Base-by-base conservation (phyloP, 176 grass and related monocot species). In the Alopecurus myosuroides region DNA sequence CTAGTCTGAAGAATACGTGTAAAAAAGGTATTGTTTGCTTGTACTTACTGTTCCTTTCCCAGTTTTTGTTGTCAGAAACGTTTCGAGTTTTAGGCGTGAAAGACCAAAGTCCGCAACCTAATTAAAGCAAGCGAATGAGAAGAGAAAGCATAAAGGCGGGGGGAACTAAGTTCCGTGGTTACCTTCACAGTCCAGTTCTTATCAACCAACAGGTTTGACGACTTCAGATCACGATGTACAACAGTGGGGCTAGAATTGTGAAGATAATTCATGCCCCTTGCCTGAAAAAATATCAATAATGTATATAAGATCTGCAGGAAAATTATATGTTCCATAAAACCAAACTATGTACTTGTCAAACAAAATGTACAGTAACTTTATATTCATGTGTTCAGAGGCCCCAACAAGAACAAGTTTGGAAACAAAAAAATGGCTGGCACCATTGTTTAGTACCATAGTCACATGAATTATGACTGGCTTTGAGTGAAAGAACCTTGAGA, bases 121-220 rank as follows among this genome's bases (percentile, higher is more conserved):
- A 77, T 87, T 49, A 76, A 79, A 68, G n/a, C 48, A 72, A n/a
- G 33, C 10, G 29, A 19, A 78, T 90, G 44, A 90, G 73, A 86
- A 74, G 12, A 83, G 73, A 64, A 63, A 86, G 28, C 7, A 78
- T 34, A 42, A 20, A 8, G 33, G 34, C 48, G 36, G 25, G 55
- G 62, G 42, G 15, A 74, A 23, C 11, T 64, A 51, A 78, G 26
- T 57, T 90, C 30, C 17, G n/a, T 18, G 22, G 5, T 52, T 77
- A 98, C 96, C 96, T 95, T 98, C 12, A 95, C 96, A 44, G 91
- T 98, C 96, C 93, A 98, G 89, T 94, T 98, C 91, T 94, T 98
- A 77, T 98, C 96, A 45, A 98, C 96, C 88, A 98, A 95, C 60
- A 98, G 85, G 82, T 98, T 98, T 40, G 93, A 95, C 4, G 93